Evolutionary conservation across 768 basidiomycete genomes (phyloP), one percentile per base, ranked within the genome.

Genomic region (Sporobolomyces pararoseus): DNA sequence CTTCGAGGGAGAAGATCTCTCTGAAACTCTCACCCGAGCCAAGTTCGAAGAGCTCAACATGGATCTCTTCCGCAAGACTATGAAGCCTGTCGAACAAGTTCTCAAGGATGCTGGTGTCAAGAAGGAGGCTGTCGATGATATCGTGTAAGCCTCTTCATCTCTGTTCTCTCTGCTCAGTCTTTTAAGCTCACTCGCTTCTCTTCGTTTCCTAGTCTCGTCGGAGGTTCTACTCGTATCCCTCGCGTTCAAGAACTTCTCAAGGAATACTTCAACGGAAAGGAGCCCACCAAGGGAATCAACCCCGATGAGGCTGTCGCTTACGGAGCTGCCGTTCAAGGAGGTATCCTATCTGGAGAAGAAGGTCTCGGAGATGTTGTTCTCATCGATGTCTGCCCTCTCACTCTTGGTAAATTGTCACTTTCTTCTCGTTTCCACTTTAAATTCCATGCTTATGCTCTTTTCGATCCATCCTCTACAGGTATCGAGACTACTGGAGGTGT

Each of bases 41-140:
- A 98, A 96, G 82, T 98, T 99, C 79, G 95, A 98, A 81, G 94
- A 98, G 81, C 85, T 97, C 75, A 96, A 95, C 86, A 89, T 96
- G 83, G 95, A 99, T 78, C 86, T 98, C 61, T 99, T 99, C 89
- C 86, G 95, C 78, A 95, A 95, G 86, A 99, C 95, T 39, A 91
- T 98, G 91, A 94, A 94, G 84, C 95, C 95, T 72, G 95, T 98
- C 71, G 94, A 97, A 81, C 95, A 97, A 81, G 95, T 98, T 27
- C 84, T 98, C 76, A 96, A 96, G 87, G 95, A 98, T 78, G 89
- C 95, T 73, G 89, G 89, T 76, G 88, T 98, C 79, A 95, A 94
- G 87, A 99, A 98, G 86, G 95, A 97, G 76, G 89, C 92, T 73
- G 82, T 99, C 61, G 86, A 94, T 73, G 94, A 98, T 82, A 89